phyloP scores from a whole-genome alignment of 371 early-diverging fungal species.

The Aphelidium insulamus region DNA sequence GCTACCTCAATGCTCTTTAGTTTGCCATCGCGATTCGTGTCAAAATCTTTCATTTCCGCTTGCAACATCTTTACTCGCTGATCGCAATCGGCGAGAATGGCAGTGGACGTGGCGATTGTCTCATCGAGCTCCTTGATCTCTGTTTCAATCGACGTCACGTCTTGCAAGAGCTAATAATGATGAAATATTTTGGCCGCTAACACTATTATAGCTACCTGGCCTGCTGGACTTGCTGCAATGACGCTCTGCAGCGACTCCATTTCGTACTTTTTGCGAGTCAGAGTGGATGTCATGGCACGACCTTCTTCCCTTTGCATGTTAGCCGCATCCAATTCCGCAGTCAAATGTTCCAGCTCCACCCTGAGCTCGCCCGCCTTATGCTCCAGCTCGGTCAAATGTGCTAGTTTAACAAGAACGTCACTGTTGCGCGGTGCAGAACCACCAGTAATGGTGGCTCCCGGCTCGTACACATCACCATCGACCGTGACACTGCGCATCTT shows the following conservation, averaged over 20 bases:
- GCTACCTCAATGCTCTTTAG: conserved; percentile 44
- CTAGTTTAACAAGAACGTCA: conserved; percentile 43
- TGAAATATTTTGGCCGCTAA: too few relatives aligned
- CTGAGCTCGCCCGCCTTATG: conserved; percentile 44
- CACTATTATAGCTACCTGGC: too few relatives aligned
- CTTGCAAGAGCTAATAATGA: too few relatives aligned
- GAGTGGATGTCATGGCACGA: too few relatives aligned
- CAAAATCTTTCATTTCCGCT: conserved; percentile 70
- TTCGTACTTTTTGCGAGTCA: too few relatives aligned
- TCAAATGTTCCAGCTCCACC: conserved; percentile 14
- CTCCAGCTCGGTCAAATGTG: conserved; percentile 37
- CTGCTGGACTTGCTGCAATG: too few relatives aligned
- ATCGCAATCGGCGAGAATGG: too few relatives aligned
- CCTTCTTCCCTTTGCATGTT: conserved; percentile 1
- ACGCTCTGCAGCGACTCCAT: too few relatives aligned
- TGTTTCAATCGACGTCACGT: too few relatives aligned
- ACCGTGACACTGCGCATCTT: conserved; percentile 73
- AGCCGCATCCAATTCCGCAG: conserved; percentile 6
- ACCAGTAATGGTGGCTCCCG: conserved; percentile 89
- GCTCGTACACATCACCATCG: conserved; percentile 98
- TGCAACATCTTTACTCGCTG: conserved; percentile 37
- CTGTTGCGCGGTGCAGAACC: conserved; percentile 33
- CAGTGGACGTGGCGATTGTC: too few relatives aligned
- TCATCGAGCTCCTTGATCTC: too few relatives aligned
- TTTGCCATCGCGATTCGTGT: conserved; percentile 54